Base-by-base conservation (phyloP, 1,284 basidiomycete genomes). In the Melampsora abietis-canadensis region DNA sequence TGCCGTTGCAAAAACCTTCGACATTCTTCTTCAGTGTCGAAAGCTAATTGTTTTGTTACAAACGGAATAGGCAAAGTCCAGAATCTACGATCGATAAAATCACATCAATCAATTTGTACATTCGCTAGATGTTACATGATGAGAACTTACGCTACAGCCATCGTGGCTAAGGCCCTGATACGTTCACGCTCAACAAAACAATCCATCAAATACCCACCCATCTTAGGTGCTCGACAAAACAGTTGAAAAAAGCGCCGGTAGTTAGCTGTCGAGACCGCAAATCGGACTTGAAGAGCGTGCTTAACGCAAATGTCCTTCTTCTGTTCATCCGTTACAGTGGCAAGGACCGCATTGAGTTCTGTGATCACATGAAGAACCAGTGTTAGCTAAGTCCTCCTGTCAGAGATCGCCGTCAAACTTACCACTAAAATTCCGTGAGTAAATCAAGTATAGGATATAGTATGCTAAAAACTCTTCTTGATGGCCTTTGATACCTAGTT, bases 201-300 rank as follows among this genome's bases (percentile, higher is more conserved):
- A 83, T 98, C 95, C 92, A 98, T 96, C 81, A 99, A 93, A 83
- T 98, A 98, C 74, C 88, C 94, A 66, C 93, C 92, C 96, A 98
- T 98, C 82, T 95, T 95, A 57, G 94, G 94, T 60, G 93, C 92
- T 76, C 86, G 85, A 78, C 87, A 80, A 83, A 92, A 98, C 66
- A 94, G 85, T 77, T 88, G 86, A 84, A 98, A 98, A 79, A 99
- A 88, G 63, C 88, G 86, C 83, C 92, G 90, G 83, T 98, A 98
- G 83, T 98, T 98, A 80, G 92, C 92, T 81, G 91, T 91, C 61
- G 93, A 88, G 76, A 94, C 83, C 31, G 94, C 90, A 47, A 90
- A 88, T 80, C 94, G 92, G 74, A 98, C 93, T 69, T 86, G 85
- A 76, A 98, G 86, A 60, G 96, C 94, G 82, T 99, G 96, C 76